Evolutionary conservation across 139 green algal species (phyloP).

Genomic region (Tetradesmus lagerheimii): DNA sequence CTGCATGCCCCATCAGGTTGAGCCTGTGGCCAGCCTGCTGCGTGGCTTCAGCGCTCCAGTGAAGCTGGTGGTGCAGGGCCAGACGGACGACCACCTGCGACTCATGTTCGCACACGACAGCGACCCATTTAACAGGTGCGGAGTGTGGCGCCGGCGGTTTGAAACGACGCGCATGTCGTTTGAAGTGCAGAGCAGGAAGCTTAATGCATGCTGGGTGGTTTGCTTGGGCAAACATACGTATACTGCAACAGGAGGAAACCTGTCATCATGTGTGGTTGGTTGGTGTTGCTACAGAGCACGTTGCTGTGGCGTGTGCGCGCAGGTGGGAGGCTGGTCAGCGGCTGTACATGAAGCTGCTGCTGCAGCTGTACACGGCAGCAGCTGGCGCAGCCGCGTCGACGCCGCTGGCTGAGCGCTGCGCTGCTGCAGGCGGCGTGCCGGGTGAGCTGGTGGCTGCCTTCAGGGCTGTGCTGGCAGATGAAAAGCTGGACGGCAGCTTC

Average conservation of each 20-base stretch:
- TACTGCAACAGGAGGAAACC: too few species aligned
- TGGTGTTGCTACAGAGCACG: not conserved
- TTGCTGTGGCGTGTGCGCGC: not conserved
- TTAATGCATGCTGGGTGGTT: too few species aligned
- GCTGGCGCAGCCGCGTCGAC: not conserved
- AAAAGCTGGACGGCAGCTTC: slow-evolving; percentile 77
- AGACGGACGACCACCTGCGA: slow-evolving; percentile 89
- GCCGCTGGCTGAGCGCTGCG: slow-evolving; percentile 57
- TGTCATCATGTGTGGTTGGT: too few species aligned
- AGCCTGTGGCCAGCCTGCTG: slow-evolving; percentile 91
- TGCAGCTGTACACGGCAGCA: slow-evolving; percentile 79
- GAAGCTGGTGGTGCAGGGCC: slow-evolving; percentile 81
- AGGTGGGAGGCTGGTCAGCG: slow-evolving; percentile 93
- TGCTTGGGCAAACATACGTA: not conserved
- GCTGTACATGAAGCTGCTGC: slow-evolving; percentile 82
- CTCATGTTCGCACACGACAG: slow-evolving; percentile 95
- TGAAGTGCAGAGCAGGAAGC: too few species aligned
- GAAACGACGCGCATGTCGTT: too few species aligned
- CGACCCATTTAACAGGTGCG: slow-evolving; percentile 91
- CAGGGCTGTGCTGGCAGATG: slow-evolving; percentile 66
- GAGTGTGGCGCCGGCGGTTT: too few species aligned
- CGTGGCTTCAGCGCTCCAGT: slow-evolving; percentile 96
- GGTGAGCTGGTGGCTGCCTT: slow-evolving; percentile 73
- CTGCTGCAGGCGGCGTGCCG: slow-evolving; percentile 72
- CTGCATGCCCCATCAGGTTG: slow-evolving; percentile 13